Base-by-base conservation (phyloP, 768 basidiomycete genomes). In the Leccinum uliginosum region DNA sequence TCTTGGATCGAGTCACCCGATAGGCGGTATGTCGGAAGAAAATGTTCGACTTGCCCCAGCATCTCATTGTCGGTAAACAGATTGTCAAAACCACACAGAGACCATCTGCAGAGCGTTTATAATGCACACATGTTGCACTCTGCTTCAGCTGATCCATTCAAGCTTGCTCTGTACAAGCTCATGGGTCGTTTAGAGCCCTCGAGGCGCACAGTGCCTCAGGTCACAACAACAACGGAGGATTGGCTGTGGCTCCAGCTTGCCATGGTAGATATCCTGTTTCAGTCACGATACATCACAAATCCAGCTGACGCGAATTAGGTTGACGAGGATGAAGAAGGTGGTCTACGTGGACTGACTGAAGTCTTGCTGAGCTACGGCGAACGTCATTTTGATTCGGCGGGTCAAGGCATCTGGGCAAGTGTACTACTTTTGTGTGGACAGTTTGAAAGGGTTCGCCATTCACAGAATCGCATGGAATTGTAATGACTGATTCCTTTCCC, bases 191-290 rank as follows among this genome's bases (percentile, higher is more conserved):
- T 96, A 52, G 97, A 99, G 63, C 84, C 93, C 2, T 73, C 82
- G 5, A 79, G 90, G 55, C 81, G 93, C 49, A 88, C 83, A 64
- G 86, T 95, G 3, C 81, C 85, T 6, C 83, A 86, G 40, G 93
- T 98, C 5, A 98, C 94, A 0, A 82, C 82, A 10, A 95, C 94
- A 1, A 94, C 92, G 2, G 97, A 98, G 69, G 97, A 99, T 71
- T 99, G 96, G 96, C 77, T 98, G 34, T 99, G 96, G 96, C 87
- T 95, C 77, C 95, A 99, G 74, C 80, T 98, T 14, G 80, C 87
- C 1, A 89, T 98, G 83, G 90, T 85, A 49, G 14, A 35, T 54
- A 34, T 44, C 24, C 6, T 17, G 0, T 15, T 38, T 55, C 27
- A 40, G 6, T 30, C 34, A 11, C 17, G 27, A 34, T 48, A 50